Evolutionary conservation across 2,329 filamentous ascomycete species (phyloP), one percentile per base, ranked within the genome.

Genomic region (Aspergillus oerlinghausenensis): DNA sequence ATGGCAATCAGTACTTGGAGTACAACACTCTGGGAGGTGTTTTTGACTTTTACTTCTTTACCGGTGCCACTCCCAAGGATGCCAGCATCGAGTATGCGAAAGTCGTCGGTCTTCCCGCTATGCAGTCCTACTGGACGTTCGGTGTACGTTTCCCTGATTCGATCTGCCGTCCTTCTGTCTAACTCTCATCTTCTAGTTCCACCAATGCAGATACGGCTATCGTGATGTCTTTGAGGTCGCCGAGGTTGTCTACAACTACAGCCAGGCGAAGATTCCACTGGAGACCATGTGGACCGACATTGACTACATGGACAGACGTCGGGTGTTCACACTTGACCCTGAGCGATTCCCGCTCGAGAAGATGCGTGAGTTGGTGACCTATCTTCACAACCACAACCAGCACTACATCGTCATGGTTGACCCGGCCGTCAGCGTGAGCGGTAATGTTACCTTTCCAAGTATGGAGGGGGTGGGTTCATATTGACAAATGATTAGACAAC

Each of bases 401-500:
- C 82, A 88, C 49, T 90, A 89, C 61, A 81, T 90, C 29, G 75
- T 92, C 49, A 94, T 94, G 84, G 87, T 93, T 1, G 90, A 94
- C 63, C 75, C 76, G 19, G 75, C 76, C 2, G 78, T 83, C 2
- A 72, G 70, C 55, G 58, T 64, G 7, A 70, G 62, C 42, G 65
- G 70, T 73, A 65, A 56, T 1, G 70, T 55, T n/a, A n/a, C 17
- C 9, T 2, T 14, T 11, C 10, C 11, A 2, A 3, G 4, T 47
- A 19, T 2, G 23, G 1, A 0, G n/a, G 8, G 14, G 2, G 25
- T 2, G 25, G 3, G 4, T 32, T 28, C 26, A 23, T 3, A n/a
- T 50, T 62, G 35, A 60, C 50, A 49, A 11, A 25, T 21, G 17
- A 7, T 73, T 55, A 66, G 72, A 81, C 60, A 85, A 85, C 62